Evolutionary conservation across 2,329 filamentous ascomycete species (phyloP), one percentile per base, ranked within the genome.

Genomic region (Fusarium musae): DNA sequence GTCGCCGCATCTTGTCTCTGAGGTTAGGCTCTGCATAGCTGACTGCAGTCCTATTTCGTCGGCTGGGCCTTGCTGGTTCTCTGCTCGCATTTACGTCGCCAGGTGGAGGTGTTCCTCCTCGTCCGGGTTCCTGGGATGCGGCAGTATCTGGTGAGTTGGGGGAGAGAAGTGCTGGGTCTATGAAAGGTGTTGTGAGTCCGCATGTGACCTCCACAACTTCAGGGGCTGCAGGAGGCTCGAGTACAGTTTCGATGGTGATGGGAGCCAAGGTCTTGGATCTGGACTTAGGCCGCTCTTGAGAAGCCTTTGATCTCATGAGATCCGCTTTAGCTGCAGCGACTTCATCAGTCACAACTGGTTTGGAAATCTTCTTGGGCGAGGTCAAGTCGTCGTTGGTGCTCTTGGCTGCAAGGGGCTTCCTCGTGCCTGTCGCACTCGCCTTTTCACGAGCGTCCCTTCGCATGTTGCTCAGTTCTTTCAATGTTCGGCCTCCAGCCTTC

Each of bases 11-110:
- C 83, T 96, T 96, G 78, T 92, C 92, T 70, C 92, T 88, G 46
- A 96, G 85, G 77, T 93, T 96, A 3, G 93, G 93, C 80, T 96
- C 93, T 16, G 93, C 92, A 80, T 96, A 96, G 83, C 93, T 96
- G 69, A 96, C 88, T 56, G 90, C 87, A 16, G 89, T 84, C 76
- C 92, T 87, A 53, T 90, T 89, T 72, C 93, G 88, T 73, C 93
- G 86, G 75, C 91, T 92, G 28, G 89, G 88, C 49, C 93, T 87
- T 34, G 88, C 86, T 34, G 87, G 87, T 74, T 92, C 88, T 56
- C 87, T 86, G 40, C 81, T 85, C 12, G 82, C 83, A 12, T 86
- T 88, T 40, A 91, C 87, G 72, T 91, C 87, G 21, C 84, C 80
- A 9, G 90, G 90, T 9, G 90, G 90, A 6, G 90, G 89, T 1